Conservation (phyloP, 2,329 filamentous ascomycete species). For the Metarhizium sp. region DNA sequence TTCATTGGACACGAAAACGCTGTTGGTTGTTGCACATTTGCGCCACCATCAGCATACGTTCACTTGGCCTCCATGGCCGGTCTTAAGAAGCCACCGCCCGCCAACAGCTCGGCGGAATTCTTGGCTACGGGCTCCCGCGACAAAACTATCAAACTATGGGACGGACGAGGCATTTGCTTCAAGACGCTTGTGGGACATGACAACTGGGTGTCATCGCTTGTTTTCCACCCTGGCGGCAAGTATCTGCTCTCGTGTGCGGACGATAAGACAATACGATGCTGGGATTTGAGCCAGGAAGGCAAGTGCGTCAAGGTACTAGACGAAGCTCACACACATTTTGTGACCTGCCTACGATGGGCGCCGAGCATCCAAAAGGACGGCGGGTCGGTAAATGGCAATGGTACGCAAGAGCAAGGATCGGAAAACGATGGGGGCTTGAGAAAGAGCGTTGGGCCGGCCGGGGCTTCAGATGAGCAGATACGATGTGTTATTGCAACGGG, state of each 20-base stretch:
- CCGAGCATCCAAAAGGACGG: conserved; percentile 35
- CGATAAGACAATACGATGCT: conserved; percentile 87
- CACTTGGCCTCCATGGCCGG: conserved; percentile 70
- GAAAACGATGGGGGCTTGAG: conserved; percentile 28
- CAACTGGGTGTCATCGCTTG: conserved; percentile 81
- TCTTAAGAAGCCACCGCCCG: conserved; percentile 69
- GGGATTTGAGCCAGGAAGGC: conserved; percentile 85
- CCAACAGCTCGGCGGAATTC: conserved; percentile 72
- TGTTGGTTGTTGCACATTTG: conserved; percentile 79
- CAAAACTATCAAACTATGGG: conserved; percentile 86
- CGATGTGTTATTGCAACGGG: conserved; percentile 82
- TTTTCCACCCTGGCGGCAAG: conserved; percentile 88
- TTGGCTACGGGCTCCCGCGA: conserved; percentile 83
- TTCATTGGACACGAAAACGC: conserved; percentile 79
- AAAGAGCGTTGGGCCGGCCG: conserved; percentile 33
- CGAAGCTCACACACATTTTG: conserved; percentile 74
- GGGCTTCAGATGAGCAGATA: conserved; percentile 50
- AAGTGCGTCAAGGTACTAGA: conserved; percentile 77
- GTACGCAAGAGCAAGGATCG: conserved; percentile 6
- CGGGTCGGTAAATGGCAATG: conserved; percentile 6
- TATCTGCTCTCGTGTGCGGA: conserved; percentile 80
- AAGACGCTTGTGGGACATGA: conserved; percentile 83
- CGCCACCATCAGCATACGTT: conserved; percentile 69
- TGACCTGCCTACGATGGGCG: conserved; percentile 82
- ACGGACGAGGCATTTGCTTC: conserved; percentile 72